Conservation (phyloP, 805 yeast genomes). For the Metschnikowia matae region DNA sequence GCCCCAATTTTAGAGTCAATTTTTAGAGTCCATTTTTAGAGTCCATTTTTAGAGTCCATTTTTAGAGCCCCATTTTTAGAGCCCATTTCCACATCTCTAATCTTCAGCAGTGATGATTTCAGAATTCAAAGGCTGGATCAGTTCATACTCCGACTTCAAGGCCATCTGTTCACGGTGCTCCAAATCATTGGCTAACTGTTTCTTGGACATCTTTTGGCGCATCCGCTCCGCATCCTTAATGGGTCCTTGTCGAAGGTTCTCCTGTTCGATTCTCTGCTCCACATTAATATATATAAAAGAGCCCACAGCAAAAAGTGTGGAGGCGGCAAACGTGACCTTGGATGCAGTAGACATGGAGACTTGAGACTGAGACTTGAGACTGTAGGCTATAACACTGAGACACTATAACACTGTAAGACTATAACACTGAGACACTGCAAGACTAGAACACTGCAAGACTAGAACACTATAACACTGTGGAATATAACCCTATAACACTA, state of each 20-base stretch:
- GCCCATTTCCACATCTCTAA: not conserved
- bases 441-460: no score
- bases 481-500: no score
- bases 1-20: no score
- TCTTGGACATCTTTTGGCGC: slow-evolving; percentile 38
- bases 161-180: slow-evolving; percentile 67
- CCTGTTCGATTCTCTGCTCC: slow-evolving; percentile 66
- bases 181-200: slow-evolving; percentile 48
- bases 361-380: no score
- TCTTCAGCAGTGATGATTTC: slow-evolving; percentile 36
- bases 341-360: slow-evolving; percentile 71
- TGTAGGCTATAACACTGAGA: no score
- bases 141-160: slow-evolving; percentile 52
- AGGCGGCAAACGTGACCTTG: slow-evolving; percentile 63
- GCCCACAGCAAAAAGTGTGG: slow-evolving; percentile 51
- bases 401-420: no score
- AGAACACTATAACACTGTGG: no score
- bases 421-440: no score
- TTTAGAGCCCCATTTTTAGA: no score
- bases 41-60: no score
- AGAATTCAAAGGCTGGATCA: slow-evolving; percentile 53
- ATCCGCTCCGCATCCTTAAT: slow-evolving; percentile 73
- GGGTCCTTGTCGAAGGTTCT: slow-evolving; percentile 76
- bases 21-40: no score
- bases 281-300: slow-evolving; percentile 68